Evolutionary conservation across 306 rosid genomes (phyloP), one percentile per base, ranked within the genome.

Genomic region (Purshia tridentata): DNA sequence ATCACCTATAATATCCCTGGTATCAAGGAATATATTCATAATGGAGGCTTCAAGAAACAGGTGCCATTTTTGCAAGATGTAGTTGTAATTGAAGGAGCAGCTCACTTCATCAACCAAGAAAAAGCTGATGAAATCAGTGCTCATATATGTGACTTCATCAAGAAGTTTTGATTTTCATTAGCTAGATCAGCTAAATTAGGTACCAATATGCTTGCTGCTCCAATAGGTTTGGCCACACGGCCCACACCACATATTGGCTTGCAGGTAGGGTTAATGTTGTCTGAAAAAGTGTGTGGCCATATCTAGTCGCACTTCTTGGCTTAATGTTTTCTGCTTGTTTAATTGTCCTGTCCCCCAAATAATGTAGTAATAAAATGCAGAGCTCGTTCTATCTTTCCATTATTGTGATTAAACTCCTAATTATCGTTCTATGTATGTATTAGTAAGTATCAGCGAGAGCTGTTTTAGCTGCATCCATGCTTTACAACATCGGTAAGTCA

Each of bases 21-120:
- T 18, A 77, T 55, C 8, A 84, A 85, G 82, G 84, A 77, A 22
- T 86, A 84, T 72, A 79, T 86, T 42, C 94, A 83, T 67, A 70
- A 76, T 29, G 96, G 93, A 40, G 77, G 86, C 23, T 88, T 88
- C 72, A 84, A 81, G 78, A 81, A 58, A 50, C 66, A 67, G 3
- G 92, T 88, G 8, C 92, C 96, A 13, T 82, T 54, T 72, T 57
- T 90, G 77, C 91, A 88, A 69, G 91, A 90, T 76, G 63, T 88
- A 66, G 83, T 88, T 72, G 82, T 88, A 49, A 77, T 88, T 77
- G 86, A 86, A 81, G 91, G 81, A 70, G 91, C 76, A 6, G 92
- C 81, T 70, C 96, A 90, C 75, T 88, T 84, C 42, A 22, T 90
- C 47, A 75, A 86, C 83, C 82, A 90, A 62, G 96, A 88, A 78